phyloP scores from a whole-genome alignment of 2,329 filamentous ascomycete species.

The Cordyceps fumosorosea region DNA sequence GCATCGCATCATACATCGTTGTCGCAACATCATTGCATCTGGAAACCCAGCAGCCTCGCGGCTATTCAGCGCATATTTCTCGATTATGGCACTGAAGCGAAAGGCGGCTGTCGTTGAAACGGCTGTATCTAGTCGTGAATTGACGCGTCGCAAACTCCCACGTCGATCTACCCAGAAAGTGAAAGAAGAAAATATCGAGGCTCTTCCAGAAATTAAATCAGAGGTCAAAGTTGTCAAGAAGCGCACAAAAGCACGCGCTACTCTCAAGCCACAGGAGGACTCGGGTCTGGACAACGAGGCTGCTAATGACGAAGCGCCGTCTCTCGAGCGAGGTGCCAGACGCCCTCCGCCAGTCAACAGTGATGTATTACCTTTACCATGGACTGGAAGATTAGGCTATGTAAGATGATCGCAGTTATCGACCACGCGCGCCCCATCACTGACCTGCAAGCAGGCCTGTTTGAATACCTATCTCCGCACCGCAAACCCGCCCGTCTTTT shows the following conservation, averaged over 20 bases:
- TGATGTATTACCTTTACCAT: constrained; percentile 75
- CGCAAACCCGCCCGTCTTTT: constrained; percentile 78
- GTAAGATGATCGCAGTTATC: constrained; percentile 35
- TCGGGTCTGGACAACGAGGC: not conserved
- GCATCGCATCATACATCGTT: not conserved
- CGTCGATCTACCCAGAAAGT: not conserved
- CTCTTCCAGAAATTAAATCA: not conserved
- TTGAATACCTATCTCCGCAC: constrained; percentile 85
- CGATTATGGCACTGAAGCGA: constrained; percentile 1
- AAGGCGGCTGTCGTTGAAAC: not conserved
- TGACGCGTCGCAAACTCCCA: not conserved
- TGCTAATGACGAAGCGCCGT: not conserved
- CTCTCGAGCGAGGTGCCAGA: constrained; percentile 30
- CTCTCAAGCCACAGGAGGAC: not conserved
- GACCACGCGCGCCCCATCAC: not conserved
- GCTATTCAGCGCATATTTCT: not conserved
- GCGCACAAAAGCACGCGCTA: not conserved
- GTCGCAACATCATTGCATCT: not conserved
- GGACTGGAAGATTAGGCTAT: constrained; percentile 86
- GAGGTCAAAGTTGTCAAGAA: not conserved
- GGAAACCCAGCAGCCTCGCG: not conserved
- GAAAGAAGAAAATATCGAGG: not conserved
- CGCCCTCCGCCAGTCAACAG: constrained; percentile 62
- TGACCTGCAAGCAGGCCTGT: constrained; percentile 54
- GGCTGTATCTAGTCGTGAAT: not conserved